phyloP scores from a whole-genome alignment of 257 asterid genomes.

The Echites panduratus region DNA sequence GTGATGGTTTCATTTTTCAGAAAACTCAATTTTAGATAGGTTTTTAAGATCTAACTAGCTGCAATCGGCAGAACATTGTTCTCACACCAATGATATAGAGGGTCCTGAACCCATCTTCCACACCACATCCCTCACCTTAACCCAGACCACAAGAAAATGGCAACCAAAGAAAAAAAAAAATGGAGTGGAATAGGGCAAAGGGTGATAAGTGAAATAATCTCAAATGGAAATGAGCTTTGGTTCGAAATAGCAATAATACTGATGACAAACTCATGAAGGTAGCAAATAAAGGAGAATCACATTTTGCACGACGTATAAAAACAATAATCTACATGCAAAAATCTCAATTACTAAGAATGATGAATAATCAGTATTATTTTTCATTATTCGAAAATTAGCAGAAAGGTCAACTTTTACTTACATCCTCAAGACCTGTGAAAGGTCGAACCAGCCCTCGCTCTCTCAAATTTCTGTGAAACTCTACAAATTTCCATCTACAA shows the following conservation, averaged over 20 bases:
- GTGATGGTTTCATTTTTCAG: too few species aligned
- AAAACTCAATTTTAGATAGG: too few species aligned
- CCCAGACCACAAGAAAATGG: too few species aligned
- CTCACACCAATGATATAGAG: too few species aligned
- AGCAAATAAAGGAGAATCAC: too few species aligned
- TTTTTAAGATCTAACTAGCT: too few species aligned
- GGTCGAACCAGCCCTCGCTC: conserved; percentile 87
- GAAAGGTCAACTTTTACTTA: conserved; percentile 37
- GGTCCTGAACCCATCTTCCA: neutral
- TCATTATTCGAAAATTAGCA: neutral
- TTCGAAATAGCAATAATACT: neutral
- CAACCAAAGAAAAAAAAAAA: neutral
- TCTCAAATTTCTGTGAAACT: conserved; percentile 70
- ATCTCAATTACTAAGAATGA: neutral
- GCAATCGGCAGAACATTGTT: too few species aligned
- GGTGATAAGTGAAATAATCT: neutral
- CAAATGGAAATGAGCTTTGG: neutral
- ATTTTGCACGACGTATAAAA: neutral
- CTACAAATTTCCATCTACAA: conserved; percentile 81
- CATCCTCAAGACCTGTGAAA: conserved; percentile 97
- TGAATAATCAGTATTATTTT: neutral
- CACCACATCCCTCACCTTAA: too few species aligned
- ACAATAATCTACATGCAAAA: neutral
- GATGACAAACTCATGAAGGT: neutral
- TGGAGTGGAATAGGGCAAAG: neutral